Base-by-base conservation (phyloP, 1,139 yeast genomes). In the Candida sanyaensis region DNA sequence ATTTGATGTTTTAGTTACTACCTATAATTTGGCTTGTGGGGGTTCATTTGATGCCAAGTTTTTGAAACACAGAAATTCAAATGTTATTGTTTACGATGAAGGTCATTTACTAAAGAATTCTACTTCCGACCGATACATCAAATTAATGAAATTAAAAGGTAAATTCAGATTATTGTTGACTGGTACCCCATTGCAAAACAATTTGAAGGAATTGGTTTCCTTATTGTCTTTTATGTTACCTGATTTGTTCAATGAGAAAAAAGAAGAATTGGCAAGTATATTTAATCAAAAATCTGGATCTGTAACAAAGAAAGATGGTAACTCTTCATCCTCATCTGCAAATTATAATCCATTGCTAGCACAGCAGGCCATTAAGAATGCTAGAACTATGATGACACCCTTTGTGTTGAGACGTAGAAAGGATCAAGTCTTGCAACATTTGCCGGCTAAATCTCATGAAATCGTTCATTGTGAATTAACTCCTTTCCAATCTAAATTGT, bases 371-470 rank as follows among this genome's bases (percentile, higher is more conserved):
- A 91, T 93, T 51, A 80, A 84, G 39, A 88, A 91, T 61, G 99
- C 99, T 6, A 90, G 89, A 65, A 86, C 95, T 3, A 93, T 93
- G 97, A 93, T 93, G 99, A 88, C 96, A 2, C 99, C 99, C 5
- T 93, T 93, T 70, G 93, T 93, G 8, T 73, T 93, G 58, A 80
- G 99, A 65, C 84, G 99, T 64, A 87, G 87, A 61, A 93, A 93
- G 69, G 88, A 83, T 50, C 98, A 93, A 66, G 99, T 93, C 9
- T 77, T 93, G 62, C 82, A 88, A 61, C 95, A 93, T 63, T 73
- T 93, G 55, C 99, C 99, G 0, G 76, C 79, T 28, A 93, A 95
- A 62, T 68, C 74, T 43, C 90, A 86, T 53, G 72, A 71, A 41
- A 77, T 87, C 37, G 81, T 80, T 43, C 77, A 75, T 54, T 90